Evolutionary conservation across 345 rosid species (phyloP).

Genomic region (Erysimum cheiranthoides): DNA sequence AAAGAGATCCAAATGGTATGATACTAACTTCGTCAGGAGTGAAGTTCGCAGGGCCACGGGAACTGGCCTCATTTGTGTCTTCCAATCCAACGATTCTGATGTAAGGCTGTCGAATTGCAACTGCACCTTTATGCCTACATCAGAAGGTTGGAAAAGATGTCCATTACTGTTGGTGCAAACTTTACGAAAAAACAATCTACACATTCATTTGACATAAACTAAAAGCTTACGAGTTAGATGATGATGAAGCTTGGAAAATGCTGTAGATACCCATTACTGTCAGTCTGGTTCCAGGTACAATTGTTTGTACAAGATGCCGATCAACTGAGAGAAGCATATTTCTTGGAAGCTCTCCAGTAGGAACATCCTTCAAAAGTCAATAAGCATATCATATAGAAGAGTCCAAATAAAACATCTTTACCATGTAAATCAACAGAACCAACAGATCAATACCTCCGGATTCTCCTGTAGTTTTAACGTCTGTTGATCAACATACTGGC

Average conservation of each 20-base stretch:
- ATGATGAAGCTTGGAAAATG: conserved; percentile 83
- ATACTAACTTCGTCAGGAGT: conserved; percentile 76
- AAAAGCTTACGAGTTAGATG: conserved; percentile 67
- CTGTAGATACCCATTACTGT: conserved; percentile 94
- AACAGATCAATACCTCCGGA: conserved; percentile 69
- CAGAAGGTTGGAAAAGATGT: conserved; percentile 6
- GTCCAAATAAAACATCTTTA: conserved; percentile 8
- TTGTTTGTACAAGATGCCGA: conserved; percentile 84
- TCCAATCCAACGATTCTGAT: conserved; percentile 91
- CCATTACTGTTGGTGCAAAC: conserved; percentile 2
- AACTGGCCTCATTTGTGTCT: conserved; percentile 76
- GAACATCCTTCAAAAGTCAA: conserved; percentile 73
- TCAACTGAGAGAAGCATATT: conserved; percentile 94
- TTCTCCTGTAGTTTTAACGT: conserved; percentile 94
- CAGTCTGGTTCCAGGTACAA: conserved; percentile 94
- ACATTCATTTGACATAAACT: conserved; percentile 7
- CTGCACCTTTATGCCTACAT: conserved; percentile 89
- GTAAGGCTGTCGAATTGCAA: conserved; percentile 92
- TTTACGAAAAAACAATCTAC: conserved; percentile 6
- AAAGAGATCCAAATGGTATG: conserved; percentile 4
- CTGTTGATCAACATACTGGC: conserved; percentile 96
- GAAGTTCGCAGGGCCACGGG: conserved; percentile 79
- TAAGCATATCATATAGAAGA: conserved; percentile 13
- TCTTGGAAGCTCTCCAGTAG: conserved; percentile 99
- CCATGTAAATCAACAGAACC: neutral